These are phyloP conservation scores for Ramicandelaber brevisporus DNA, from an alignment of 192 early-diverging fungal species.

Conservation along the genomic window DNA sequence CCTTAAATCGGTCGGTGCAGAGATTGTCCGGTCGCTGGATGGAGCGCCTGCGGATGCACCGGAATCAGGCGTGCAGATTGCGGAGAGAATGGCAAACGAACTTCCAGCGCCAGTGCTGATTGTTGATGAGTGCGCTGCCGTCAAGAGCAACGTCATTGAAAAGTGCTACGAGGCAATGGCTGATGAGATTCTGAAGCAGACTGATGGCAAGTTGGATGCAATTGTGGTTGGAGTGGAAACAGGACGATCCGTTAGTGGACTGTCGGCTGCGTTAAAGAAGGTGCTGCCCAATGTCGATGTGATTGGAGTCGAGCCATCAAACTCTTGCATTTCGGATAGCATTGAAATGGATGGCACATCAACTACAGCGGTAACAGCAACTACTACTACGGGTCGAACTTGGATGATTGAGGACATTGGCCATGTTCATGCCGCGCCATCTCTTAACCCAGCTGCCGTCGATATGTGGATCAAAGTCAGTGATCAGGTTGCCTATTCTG, in stretches of 20 bases:
- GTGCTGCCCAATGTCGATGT: slow-evolving; percentile 23
- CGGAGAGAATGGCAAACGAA: slow-evolving; percentile 21
- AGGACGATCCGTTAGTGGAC: slow-evolving; percentile 29
- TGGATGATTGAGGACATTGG: slow-evolving; percentile 53
- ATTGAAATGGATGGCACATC: neutral
- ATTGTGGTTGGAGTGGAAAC: slow-evolving; percentile 45
- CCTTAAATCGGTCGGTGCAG: slow-evolving; percentile 29
- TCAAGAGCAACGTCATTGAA: slow-evolving; percentile 4
- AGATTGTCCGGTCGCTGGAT: slow-evolving; percentile 42
- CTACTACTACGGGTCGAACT: slow-evolving; percentile 10
- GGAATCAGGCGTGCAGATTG: slow-evolving; percentile 34
- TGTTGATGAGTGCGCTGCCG: slow-evolving; percentile 23
- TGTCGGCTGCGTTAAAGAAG: slow-evolving; percentile 24
- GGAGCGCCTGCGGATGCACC: slow-evolving; percentile 32
- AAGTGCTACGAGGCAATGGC: slow-evolving; percentile 25
- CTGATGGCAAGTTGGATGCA: slow-evolving; percentile 17
- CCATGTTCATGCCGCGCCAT: slow-evolving; percentile 25
- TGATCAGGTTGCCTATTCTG: slow-evolving; percentile 41
- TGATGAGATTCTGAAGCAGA: slow-evolving; percentile 32
- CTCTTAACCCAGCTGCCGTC: slow-evolving; percentile 19
- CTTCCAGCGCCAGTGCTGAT: slow-evolving; percentile 22
- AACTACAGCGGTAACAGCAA: too few relatives aligned
- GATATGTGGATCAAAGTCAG: slow-evolving; percentile 42
- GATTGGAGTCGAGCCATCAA: slow-evolving; percentile 41
- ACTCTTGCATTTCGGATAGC: slow-evolving; percentile 24